phyloP scores from a whole-genome alignment of 768 basidiomycete genomes.

The Leccinum rimulosum region DNA sequence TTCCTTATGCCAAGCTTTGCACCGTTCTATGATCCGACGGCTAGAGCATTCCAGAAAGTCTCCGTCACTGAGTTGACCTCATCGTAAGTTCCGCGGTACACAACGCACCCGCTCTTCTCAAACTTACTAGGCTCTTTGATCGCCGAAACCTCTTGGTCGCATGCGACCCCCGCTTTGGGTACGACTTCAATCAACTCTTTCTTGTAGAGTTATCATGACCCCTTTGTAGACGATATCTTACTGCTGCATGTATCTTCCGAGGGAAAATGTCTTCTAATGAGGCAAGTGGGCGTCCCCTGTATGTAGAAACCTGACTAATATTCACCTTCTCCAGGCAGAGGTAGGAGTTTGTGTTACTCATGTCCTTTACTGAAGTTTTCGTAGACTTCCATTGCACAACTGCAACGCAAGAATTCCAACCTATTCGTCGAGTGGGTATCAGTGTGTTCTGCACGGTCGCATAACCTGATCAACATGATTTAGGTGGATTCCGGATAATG shows the following conservation, averaged over 20 bases:
- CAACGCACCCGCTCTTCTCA: background rate
- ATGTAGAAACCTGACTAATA: background rate
- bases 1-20: slow-evolving; percentile 97
- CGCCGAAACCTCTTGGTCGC: slow-evolving; percentile 79
- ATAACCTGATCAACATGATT: slow-evolving; percentile 3
- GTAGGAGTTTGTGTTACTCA: slow-evolving; percentile 34
- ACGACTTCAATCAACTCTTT: slow-evolving; percentile 2
- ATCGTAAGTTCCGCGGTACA: slow-evolving; percentile 46
- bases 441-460: background rate
- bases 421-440: slow-evolving; percentile 74
- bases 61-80: slow-evolving; percentile 70
- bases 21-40: slow-evolving; percentile 73
- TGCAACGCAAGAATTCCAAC: slow-evolving; percentile 72
- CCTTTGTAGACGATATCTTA: slow-evolving; percentile 68
- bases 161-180: slow-evolving; percentile 78
- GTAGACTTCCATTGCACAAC: slow-evolving; percentile 66
- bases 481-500: slow-evolving; percentile 90
- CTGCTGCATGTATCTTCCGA: slow-evolving; percentile 85
- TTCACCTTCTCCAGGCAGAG: slow-evolving; percentile 42
- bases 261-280: slow-evolving; percentile 80
- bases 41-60: slow-evolving; percentile 56
- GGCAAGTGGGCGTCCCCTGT: slow-evolving; percentile 42
- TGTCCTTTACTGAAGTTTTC: slow-evolving; percentile 6
- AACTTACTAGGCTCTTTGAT: slow-evolving; percentile 63
- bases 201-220: background rate